phyloP scores from a whole-genome alignment of 2,329 filamentous ascomycete species.

The Penicillium sp. region DNA sequence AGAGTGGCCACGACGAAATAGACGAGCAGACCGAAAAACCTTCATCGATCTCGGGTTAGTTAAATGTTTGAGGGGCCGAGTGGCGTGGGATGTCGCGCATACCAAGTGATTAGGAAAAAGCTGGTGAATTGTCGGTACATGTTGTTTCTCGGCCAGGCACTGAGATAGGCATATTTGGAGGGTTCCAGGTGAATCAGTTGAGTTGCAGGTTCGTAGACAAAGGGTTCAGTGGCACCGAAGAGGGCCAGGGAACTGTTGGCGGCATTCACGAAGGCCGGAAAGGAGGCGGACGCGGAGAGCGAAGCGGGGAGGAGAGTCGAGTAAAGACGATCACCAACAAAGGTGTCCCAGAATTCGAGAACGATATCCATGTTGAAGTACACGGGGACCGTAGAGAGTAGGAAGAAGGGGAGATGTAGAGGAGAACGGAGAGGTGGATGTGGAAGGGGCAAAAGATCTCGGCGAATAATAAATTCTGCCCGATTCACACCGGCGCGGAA shows the following conservation, averaged over 20 bases:
- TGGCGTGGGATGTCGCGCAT: slow-evolving; percentile 30
- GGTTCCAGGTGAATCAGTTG: slow-evolving; percentile 68
- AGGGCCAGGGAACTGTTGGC: slow-evolving; percentile 57
- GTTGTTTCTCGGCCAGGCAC: slow-evolving; percentile 74
- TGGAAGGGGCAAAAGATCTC: slow-evolving; percentile 12
- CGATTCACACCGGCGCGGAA: slow-evolving; percentile 38
- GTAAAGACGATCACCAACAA: slow-evolving; percentile 76
- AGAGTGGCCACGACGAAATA: slow-evolving; percentile 83
- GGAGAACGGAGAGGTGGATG: slow-evolving; percentile 1
- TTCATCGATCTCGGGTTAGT: slow-evolving; percentile 39
- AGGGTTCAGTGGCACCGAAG: slow-evolving; percentile 49
- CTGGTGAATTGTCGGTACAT: slow-evolving; percentile 70
- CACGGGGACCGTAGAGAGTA: slow-evolving; percentile 1
- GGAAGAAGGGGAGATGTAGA: neutral
- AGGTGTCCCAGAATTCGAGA: slow-evolving; percentile 80
- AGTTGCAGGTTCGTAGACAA: slow-evolving; percentile 67
- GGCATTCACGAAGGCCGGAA: slow-evolving; percentile 52
- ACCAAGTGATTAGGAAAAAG: slow-evolving; percentile 86
- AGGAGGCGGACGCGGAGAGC: slow-evolving; percentile 53
- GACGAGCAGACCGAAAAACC: slow-evolving; percentile 78
- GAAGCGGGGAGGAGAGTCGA: slow-evolving; percentile 65
- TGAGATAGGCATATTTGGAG: slow-evolving; percentile 73
- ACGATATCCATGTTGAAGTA: slow-evolving; percentile 75
- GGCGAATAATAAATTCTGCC: slow-evolving; percentile 21
- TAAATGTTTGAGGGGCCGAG: neutral